Percentiles rank a stretch among this genome's conserved stretches.
Evolutionary conservation across 805 yeast species (phyloP).

Genomic region (Ogataea salicorniae): DNA sequence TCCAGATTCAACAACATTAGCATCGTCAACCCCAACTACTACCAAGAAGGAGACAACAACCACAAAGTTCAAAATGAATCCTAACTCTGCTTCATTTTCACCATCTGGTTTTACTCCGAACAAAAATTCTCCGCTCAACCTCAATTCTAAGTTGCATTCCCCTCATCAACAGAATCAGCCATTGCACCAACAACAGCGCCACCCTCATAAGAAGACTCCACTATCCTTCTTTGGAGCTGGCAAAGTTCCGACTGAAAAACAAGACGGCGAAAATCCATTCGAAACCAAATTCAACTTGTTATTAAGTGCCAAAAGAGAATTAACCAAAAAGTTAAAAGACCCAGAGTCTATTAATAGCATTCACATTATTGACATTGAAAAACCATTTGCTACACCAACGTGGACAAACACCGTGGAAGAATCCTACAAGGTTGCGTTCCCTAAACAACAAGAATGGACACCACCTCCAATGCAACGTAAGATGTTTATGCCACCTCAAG

Average conservation of each 20-base stretch:
- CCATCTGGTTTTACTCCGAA: slow-evolving; percentile 32
- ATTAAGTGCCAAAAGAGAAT: slow-evolving; percentile 37
- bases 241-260: slow-evolving; percentile 19
- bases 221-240: slow-evolving; percentile 34
- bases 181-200: slow-evolving; percentile 2
- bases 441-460: slow-evolving; percentile 31
- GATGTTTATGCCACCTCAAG: slow-evolving; percentile 16
- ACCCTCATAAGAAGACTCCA: slow-evolving; percentile 18
- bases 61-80: slow-evolving; percentile 65
- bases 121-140: slow-evolving; percentile 15
- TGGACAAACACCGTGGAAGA: slow-evolving; percentile 56
- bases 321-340: slow-evolving; percentile 12
- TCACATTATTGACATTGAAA: slow-evolving; percentile 44
- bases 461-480: slow-evolving; percentile 18
- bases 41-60: slow-evolving; percentile 43
- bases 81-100: slow-evolving; percentile 62
- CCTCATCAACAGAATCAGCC: slow-evolving; percentile 1
- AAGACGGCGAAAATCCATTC: slow-evolving; percentile 29
- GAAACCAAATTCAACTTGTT: slow-evolving; percentile 48
- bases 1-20: neutral
- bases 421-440: slow-evolving; percentile 49
- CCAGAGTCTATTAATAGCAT: slow-evolving; percentile 20
- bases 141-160: slow-evolving; percentile 1
- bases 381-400: slow-evolving; percentile 70
- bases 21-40: slow-evolving; percentile 11